Evolutionary conservation across 2,329 filamentous ascomycete genomes (phyloP), one percentile per base, ranked within the genome.

Genomic region (Phaeosphaeria sp.): DNA sequence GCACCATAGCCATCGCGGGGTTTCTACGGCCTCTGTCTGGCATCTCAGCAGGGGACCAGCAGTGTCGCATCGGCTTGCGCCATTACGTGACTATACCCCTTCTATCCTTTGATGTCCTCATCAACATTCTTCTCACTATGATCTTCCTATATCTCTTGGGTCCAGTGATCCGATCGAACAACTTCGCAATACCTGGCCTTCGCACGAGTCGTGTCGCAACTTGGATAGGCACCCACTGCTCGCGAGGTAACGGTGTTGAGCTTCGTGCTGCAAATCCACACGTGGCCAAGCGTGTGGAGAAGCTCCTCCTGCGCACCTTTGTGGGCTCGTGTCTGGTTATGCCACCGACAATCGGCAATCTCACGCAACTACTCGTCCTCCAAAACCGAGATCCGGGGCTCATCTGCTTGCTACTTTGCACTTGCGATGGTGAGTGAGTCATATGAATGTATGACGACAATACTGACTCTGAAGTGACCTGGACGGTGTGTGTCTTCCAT

Each of bases 381-480:
- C 45, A 65, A 5, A 77, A 76, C 1, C 61, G 69, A 9, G 78
- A 81, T 55, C 63, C 75, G 18, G 76, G 73, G 0, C 81, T 78
- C 77, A 56, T 80, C 4, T 81, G 79, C 55, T 71, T 79, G 50
- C 74, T 69, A 0, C 63, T 77, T 1, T 81, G 79, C 63, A 76
- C 71, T 1, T 59, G 78, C 11, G 79, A 81, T 55, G 71, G 79
- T 80, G 30, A 36, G 65, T 40, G 73, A 61, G 21, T 43, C 9
- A 17, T 46, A 11, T 33, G 2, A 8, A 36, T 13, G 18, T 39
- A 27, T 39, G 22, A 46, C 17, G 45, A 51, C 53, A 22, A 56
- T 49, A n/a, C 25, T 45, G 46, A 47, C 30, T n/a, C 17, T 25
- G 39, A 20, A 77, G 75, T 78, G 1, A 77, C 75, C 5, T 77